Evolutionary conservation across 1,284 basidiomycete genomes (phyloP), one percentile per base, ranked within the genome.

Genomic region (Pseudozyma sp.): DNA sequence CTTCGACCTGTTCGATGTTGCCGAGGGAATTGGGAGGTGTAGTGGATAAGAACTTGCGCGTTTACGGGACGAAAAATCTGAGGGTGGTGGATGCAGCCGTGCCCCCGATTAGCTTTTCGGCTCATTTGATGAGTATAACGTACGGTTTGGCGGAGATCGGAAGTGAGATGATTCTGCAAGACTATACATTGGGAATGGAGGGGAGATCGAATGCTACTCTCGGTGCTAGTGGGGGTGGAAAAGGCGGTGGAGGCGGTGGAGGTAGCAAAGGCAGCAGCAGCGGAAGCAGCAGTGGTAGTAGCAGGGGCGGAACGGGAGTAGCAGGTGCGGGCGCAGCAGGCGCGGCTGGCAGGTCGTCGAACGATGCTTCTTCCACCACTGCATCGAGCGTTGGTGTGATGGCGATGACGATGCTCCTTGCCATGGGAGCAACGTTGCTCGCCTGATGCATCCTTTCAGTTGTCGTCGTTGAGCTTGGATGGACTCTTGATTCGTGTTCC

Each of bases 81-180:
- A 50, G 81, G 12, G 80, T 83, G 11, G 65, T 66, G 34, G 70
- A 79, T 42, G 73, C 74, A 1, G 56, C 61, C 36, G 63, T 81
- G 5, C 77, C 86, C 11, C 86, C 86, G 3, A 58, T 85, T 35
- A 82, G 84, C 50, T 62, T 87, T 50, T 76, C 63, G 31, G 66
- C 76, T 12, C 83, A 90, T 86, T 89, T 68, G 86, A 88, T 84
- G 85, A 87, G 89, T 16, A 87, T 89, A 5, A 88, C 89, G 2
- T 93, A 91, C 80, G 92, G 90, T 34, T 44, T 85, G 79, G 80
- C 76, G 5, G 82, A 83, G 51, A 65, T 80, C 21, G 82, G 74
- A 7, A 63, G 74, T 5, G 74, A 80, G 31, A 68, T 81, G 53
- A 59, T 83, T 6, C 19, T 68, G 9, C 16, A 56, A 10, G 64